A percentile compares a stretch with the other conserved stretches of the same genome.
Conservation (phyloP, 2,329 filamentous ascomycete species). For the Xylaria sp. region DNA sequence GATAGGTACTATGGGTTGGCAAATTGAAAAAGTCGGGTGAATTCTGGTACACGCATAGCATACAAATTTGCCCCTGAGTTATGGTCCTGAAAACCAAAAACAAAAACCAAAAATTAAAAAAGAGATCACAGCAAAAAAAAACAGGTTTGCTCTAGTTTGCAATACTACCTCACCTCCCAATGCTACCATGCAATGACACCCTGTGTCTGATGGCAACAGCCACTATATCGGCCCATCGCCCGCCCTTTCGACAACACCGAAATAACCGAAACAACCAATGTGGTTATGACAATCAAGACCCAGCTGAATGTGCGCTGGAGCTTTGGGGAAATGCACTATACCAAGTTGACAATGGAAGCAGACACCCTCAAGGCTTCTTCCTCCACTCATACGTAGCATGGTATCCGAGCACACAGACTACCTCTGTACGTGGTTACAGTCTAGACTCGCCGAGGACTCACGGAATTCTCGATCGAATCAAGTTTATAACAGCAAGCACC, state of each 20-base stretch:
- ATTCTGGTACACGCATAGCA: background rate
- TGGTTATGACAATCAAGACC: too few species aligned
- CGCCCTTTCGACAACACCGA: background rate
- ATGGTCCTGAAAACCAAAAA: background rate
- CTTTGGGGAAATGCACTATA: too few species aligned
- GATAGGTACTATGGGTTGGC: too few species aligned
- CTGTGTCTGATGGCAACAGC: background rate
- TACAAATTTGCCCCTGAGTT: background rate
- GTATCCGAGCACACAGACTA: background rate
- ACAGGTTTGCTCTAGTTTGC: slow-evolving; percentile 8
- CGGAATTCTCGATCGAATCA: too few species aligned
- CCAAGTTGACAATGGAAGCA: background rate
- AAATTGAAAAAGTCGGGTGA: background rate
- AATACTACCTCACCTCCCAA: slow-evolving; percentile 3
- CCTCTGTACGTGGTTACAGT: too few species aligned
- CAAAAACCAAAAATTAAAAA: too few species aligned
- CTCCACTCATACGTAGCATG: slow-evolving; percentile 1
- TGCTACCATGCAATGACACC: slow-evolving; percentile 17
- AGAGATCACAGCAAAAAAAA: too few species aligned
- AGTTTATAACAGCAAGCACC: too few species aligned
- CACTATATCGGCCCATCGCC: slow-evolving; percentile 5
- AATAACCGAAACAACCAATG: background rate
- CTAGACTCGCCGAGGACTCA: too few species aligned
- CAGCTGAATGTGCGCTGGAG: too few species aligned
- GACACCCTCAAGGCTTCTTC: too few species aligned